Evolutionary conservation across 2,329 filamentous ascomycete species (phyloP).

Genomic region (Ophiosphaerella narmari): DNA sequence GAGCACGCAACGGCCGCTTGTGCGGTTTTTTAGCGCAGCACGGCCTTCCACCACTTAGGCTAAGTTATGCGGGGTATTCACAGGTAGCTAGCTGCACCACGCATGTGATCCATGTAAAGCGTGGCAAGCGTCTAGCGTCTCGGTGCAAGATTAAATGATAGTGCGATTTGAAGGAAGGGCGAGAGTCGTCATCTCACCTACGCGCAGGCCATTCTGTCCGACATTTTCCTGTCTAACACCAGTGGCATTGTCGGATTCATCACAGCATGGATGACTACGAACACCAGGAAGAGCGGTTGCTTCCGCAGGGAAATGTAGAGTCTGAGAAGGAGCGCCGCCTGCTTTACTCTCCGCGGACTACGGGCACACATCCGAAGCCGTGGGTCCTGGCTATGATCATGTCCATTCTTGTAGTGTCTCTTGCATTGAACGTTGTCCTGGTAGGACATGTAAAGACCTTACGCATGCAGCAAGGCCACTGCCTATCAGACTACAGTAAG

Average conservation of each 20-base stretch:
- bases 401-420: neutral
- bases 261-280: neutral
- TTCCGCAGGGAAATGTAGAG: neutral
- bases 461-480: neutral
- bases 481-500: neutral
- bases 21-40: neutral
- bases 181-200: neutral
- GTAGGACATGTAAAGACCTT: neutral
- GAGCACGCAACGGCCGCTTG: neutral
- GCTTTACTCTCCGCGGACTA: neutral
- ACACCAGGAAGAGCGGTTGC: constrained; percentile 1
- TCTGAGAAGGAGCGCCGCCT: neutral
- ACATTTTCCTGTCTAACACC: neutral
- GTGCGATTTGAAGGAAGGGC: neutral
- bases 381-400: neutral
- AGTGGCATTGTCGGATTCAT: too few relatives aligned
- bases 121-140: too few relatives aligned
- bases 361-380: neutral
- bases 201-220: neutral
- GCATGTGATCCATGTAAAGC: too few relatives aligned
- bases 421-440: neutral
- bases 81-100: neutral
- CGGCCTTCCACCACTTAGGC: neutral
- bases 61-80: neutral
- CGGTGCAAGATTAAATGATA: neutral